These are phyloP conservation scores for Begonia loranthoides DNA, from an alignment of 306 rosid genomes.

Conservation along the genomic window DNA sequence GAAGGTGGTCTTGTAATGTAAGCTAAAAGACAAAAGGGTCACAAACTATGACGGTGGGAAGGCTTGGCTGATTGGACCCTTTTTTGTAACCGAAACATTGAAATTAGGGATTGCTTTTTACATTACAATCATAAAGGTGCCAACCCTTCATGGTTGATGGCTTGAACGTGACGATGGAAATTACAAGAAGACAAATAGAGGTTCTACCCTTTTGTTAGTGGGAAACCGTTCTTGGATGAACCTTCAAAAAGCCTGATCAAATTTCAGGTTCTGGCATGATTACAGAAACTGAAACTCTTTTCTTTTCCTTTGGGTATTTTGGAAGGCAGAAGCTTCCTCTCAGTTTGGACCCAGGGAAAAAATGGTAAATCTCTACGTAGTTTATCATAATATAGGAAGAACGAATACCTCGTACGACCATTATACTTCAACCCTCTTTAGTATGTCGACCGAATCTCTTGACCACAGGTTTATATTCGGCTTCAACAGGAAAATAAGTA, in stretches of 20 bases:
- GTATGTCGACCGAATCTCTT: no score
- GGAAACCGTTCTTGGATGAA: neutral
- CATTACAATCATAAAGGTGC: neutral
- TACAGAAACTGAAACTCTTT: neutral
- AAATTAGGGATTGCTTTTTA: neutral
- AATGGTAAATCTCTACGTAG: neutral
- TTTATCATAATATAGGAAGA: no score
- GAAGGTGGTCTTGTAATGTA: no score
- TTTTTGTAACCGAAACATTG: no score
- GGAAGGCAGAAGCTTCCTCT: neutral
- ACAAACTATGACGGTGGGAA: no score
- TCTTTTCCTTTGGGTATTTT: no score
- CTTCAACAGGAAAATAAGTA: no score
- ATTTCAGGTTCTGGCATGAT: neutral
- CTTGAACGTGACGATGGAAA: neutral
- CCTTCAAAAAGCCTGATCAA: neutral
- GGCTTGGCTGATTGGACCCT: no score
- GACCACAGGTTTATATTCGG: no score
- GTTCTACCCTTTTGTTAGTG: neutral
- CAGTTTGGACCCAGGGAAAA: neutral
- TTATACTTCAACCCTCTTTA: no score
- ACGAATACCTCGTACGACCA: no score
- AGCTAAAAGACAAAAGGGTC: no score
- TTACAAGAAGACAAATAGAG: neutral
- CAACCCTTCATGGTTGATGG: neutral